Percentiles rank a stretch among this genome's conserved stretches.
These are phyloP conservation scores for Moniliophthora roreri DNA, from an alignment of 1,284 basidiomycete species.

Conservation along the genomic window DNA sequence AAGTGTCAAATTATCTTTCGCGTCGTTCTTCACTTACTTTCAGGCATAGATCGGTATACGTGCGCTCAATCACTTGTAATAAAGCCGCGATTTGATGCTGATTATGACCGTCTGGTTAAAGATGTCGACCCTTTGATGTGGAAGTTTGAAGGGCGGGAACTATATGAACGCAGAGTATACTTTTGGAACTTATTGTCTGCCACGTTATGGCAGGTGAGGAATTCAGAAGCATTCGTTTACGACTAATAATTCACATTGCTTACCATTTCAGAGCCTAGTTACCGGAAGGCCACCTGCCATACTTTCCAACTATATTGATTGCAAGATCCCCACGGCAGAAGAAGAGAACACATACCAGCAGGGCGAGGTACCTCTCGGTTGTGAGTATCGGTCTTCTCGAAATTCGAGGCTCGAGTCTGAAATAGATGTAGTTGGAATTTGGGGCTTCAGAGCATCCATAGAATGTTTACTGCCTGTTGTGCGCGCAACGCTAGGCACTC, in stretches of 20 bases:
- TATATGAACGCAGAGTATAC: conserved; percentile 51
- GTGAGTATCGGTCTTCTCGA: conserved; percentile 30
- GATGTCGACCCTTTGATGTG: conserved; percentile 56
- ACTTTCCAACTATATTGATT: conserved; percentile 38
- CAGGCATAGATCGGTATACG: conserved; percentile 47
- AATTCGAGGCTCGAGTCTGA: neutral
- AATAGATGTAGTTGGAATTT: conserved; percentile 39
- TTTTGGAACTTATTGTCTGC: conserved; percentile 53
- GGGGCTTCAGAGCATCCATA: conserved; percentile 40
- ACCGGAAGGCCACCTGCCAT: conserved; percentile 50
- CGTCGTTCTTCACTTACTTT: conserved; percentile 5
- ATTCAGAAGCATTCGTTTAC: conserved; percentile 10
- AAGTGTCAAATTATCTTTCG: conserved; percentile 18
- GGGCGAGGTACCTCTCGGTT: conserved; percentile 42
- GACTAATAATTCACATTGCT: conserved; percentile 5
- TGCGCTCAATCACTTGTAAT: conserved; percentile 24
- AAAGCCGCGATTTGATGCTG: conserved; percentile 4
- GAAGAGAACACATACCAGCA: conserved; percentile 43
- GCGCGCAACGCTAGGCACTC: conserved; percentile 37
- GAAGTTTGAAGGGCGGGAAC: conserved; percentile 47
- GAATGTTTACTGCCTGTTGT: conserved; percentile 46
- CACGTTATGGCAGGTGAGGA: conserved; percentile 43
- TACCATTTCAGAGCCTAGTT: conserved; percentile 38
- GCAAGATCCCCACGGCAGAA: conserved; percentile 40
- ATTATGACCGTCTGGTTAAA: conserved; percentile 25